A percentile compares a stretch with the other conserved stretches of the same genome.
Conservation (phyloP, 2,329 filamentous ascomycete genomes). For the Fusarium hostae region DNA sequence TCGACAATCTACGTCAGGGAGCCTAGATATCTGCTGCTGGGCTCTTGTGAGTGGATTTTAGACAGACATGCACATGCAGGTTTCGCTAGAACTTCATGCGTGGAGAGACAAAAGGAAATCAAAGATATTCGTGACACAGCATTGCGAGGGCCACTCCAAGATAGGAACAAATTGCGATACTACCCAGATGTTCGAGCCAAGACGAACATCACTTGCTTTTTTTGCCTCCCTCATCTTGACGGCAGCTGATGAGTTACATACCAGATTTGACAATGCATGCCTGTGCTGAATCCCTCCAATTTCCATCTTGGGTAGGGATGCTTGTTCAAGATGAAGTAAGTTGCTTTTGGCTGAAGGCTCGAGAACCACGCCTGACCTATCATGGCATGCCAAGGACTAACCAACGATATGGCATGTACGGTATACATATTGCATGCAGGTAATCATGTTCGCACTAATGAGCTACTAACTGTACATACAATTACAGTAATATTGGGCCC, state of each 20-base stretch:
- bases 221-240: neutral
- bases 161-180: neutral
- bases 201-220: slow-evolving; percentile 19
- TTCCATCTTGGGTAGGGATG: neutral
- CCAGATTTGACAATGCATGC: slow-evolving; percentile 9
- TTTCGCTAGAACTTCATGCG: neutral
- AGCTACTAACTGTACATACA: neutral
- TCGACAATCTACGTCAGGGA: neutral
- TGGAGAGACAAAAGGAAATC: neutral
- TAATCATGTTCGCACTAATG: slow-evolving; percentile 37
- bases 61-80: neutral
- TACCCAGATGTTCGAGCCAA: neutral
- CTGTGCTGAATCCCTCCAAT: neutral
- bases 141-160: neutral
- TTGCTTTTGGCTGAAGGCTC: slow-evolving; percentile 27
- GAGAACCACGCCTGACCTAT: slow-evolving; percentile 19
- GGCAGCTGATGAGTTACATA: slow-evolving; percentile 18
- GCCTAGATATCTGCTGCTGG: neutral
- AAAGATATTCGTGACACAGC: neutral
- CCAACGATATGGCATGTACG: slow-evolving; percentile 6
- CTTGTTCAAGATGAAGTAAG: neutral
- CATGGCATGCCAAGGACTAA: slow-evolving; percentile 6
- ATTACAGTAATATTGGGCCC: neutral
- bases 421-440: slow-evolving; percentile 21
- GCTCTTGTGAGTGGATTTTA: neutral